Evolutionary conservation across 139 green algal species (phyloP).

Genomic region (Tetraselmis striata): DNA sequence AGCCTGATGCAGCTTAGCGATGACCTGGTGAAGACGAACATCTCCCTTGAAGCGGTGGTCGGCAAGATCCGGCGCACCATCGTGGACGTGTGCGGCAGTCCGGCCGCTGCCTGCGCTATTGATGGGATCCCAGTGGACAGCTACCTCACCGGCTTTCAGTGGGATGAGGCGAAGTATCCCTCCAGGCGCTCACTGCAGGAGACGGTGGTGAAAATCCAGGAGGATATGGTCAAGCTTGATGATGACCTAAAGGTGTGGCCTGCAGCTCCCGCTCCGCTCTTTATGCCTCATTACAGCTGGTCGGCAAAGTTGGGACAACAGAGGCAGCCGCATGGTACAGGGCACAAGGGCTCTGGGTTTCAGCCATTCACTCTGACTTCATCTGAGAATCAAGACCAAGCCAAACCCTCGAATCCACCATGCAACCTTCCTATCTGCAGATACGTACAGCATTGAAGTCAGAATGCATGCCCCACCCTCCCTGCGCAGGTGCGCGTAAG

Average conservation of each 20-base stretch:
- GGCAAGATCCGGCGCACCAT: constrained; percentile 79
- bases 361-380: too few species aligned
- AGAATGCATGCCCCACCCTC: too few species aligned
- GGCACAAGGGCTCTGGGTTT: too few species aligned
- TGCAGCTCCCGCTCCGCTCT: not conserved
- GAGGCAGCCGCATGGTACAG: too few species aligned
- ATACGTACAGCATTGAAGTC: too few species aligned
- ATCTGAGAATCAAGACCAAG: too few species aligned
- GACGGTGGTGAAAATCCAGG: constrained; percentile 80
- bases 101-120: constrained; percentile 27
- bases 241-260: constrained; percentile 98
- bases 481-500: constrained; percentile 34
- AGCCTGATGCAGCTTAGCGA: constrained; percentile 86
- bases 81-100: constrained; percentile 34
- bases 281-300: not conserved
- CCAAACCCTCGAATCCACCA: too few species aligned
- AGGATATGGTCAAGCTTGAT: constrained; percentile 81
- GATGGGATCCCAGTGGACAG: constrained; percentile 59
- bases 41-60: constrained; percentile 70
- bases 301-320: too few species aligned
- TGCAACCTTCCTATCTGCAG: too few species aligned
- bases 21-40: constrained; percentile 81
- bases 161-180: constrained; percentile 97
- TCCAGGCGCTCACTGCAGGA: constrained; percentile 75
- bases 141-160: constrained; percentile 80